Evolutionary conservation across 2,329 filamentous ascomycete genomes (phyloP), one percentile per base, ranked within the genome.

Genomic region (Phaeosphaeria sp.): DNA sequence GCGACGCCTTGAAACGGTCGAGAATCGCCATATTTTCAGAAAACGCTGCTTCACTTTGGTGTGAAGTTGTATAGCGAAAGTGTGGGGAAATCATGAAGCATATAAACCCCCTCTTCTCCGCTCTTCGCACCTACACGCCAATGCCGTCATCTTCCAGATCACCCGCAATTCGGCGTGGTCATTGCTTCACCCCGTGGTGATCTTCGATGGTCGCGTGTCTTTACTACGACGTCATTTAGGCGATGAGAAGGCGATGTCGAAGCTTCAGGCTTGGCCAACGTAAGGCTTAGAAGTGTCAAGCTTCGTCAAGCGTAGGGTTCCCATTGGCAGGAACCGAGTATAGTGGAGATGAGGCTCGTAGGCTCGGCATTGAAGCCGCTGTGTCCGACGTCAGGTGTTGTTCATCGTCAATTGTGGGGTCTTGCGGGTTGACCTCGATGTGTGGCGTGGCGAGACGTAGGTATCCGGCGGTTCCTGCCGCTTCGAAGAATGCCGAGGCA

Each of bases 21-120:
- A 71, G 49, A 52, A 73, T 63, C 51, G 57, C 66, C 69, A 73
- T 73, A 21, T 8, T 30, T 55, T 18, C 30, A 21, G 30, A 17
- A 43, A 25, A 11, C n/a, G 11, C 18, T 42, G 27, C 36, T 53
- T 49, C 30, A 44, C 25, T 43, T 46, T 39, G 36, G 33, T 7
- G 20, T 47, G 49, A 44, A n/a, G 7, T 51, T 13, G 49, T 46
- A 33, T 33, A 33, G 13, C 18, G 25, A 50, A 33, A 6, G 13
- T 27, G 21, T 44, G 46, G 48, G 36, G 45, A 45, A 18, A 50
- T 24, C 46, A 49, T 45, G 17, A n/a, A 39, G 17, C 49, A 55
- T 56, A 45, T 53, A 30, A 49, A 43, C 36, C 24, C 27, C 21
- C n/a, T 22, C 20, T 8, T 8, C 39, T 46, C 42, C 50, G 20